These are phyloP conservation scores for Saraca asoca DNA, from an alignment of 331 rosid species.

Conservation along the genomic window DNA sequence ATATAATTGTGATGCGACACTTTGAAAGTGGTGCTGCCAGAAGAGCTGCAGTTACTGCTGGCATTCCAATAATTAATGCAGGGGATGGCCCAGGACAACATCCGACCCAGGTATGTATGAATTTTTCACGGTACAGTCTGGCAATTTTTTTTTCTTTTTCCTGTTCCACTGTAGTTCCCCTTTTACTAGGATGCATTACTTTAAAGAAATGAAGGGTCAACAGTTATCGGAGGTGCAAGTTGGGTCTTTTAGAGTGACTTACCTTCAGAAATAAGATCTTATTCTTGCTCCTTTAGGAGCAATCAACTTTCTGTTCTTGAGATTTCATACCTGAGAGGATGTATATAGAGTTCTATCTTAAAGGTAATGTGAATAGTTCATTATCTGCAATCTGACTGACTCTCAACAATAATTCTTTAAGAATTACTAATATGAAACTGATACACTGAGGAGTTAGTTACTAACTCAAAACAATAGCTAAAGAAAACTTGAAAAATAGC, in stretches of 20 bases:
- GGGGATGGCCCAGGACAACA: constrained; percentile 99
- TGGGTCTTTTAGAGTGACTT: not conserved
- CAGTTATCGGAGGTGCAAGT: not conserved
- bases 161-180: constrained; percentile 3
- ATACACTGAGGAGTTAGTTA: not conserved
- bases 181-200: constrained; percentile 4
- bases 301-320: not conserved
- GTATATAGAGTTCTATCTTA: not conserved
- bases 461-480: not conserved
- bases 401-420: not conserved
- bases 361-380: not conserved
- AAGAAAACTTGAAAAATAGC: too few species aligned
- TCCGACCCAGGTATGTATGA: constrained; percentile 73
- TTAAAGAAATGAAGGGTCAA: constrained; percentile 4
- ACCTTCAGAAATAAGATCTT: not conserved
- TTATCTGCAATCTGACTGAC: not conserved
- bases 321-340: not conserved
- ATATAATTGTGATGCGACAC: constrained; percentile 89
- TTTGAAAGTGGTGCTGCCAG: constrained; percentile 95
- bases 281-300: too few species aligned
- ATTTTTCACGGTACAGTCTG: not conserved
- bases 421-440: not conserved
- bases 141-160: constrained; percentile 3
- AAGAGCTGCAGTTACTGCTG: constrained; percentile 79
- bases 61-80: constrained; percentile 82